Evolutionary conservation across 805 yeast species (phyloP), one percentile per base, ranked within the genome.

Genomic region (Wickerhamomyces ciferrii): DNA sequence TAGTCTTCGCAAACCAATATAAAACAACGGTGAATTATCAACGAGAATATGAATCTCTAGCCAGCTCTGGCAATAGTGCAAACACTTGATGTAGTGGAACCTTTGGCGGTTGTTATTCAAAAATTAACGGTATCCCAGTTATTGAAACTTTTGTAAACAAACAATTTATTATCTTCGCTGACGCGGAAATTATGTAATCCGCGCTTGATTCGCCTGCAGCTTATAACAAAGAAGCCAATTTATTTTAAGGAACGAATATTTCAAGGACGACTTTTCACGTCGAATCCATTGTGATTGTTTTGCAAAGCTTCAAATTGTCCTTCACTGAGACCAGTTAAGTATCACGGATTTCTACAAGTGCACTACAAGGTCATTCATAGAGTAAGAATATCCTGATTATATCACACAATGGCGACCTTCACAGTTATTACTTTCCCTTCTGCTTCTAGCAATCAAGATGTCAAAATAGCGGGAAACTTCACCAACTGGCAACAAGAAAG

Each of bases 391-490:
- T n/a, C n/a, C n/a, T n/a, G n/a, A n/a, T n/a, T n/a, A n/a, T n/a
- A n/a, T n/a, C n/a, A 51, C 45, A 51, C 45, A 43, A 47, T 48
- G 38, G 50, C 48, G 40, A 47, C 49, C 43, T 58, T 53, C 32
- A 47, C 60, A 4, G 45, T 49, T 3, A 50, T 55, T 35, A 43
- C 41, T 17, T 52, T 57, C 53, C 35, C 36, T 20, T 18, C 46
- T 11, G 50, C 49, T 45, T 32, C 46, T 14, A 24, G 50, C 4
- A 40, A 39, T 15, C 48, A 55, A 10, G 43, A 51, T 15, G 55
- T 69, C 39, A 56, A 60, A 43, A 55, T 69, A 42, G 73, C 73
- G 13, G 73, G 72, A 3, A 64, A 63, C 51, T 69, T 69, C 48
- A 65, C 61, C 39, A 41, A 53, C 11, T 69, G 73, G 74, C 41